These are phyloP conservation scores for Euphorbia celastroides DNA, from an alignment of 441 rosid genomes.

Conservation along the genomic window DNA sequence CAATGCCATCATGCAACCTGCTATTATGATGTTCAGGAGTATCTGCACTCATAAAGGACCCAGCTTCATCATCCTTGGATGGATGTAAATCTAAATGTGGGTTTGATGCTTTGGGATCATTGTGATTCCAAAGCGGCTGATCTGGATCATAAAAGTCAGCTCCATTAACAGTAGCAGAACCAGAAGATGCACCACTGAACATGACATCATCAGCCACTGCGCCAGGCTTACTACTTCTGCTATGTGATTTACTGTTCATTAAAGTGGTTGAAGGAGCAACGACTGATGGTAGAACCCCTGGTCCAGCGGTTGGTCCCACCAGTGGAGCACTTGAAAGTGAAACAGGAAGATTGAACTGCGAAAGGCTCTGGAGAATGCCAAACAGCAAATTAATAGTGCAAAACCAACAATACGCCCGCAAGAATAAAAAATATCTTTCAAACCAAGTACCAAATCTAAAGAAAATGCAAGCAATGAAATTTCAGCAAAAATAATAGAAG, in stretches of 20 bases:
- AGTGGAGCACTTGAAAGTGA: slow-evolving; percentile 77
- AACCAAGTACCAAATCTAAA: slow-evolving; percentile 2
- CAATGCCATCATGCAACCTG: slow-evolving; percentile 32
- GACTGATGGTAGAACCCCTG: slow-evolving; percentile 46
- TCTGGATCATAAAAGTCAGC: slow-evolving; percentile 97
- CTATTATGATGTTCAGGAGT: slow-evolving; percentile 36
- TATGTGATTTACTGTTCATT: slow-evolving; percentile 46
- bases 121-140: slow-evolving; percentile 92
- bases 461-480: neutral
- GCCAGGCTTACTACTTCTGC: slow-evolving; percentile 54
- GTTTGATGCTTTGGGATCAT: slow-evolving; percentile 64
- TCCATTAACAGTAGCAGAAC: slow-evolving; percentile 42
- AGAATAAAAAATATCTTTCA: neutral
- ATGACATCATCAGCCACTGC: slow-evolving; percentile 56
- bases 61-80: slow-evolving; percentile 51
- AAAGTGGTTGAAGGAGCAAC: slow-evolving; percentile 48
- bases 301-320: slow-evolving; percentile 53
- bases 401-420: slow-evolving; percentile 4
- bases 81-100: slow-evolving; percentile 45
- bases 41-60: slow-evolving; percentile 43
- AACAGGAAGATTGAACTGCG: slow-evolving; percentile 97
- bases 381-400: slow-evolving; percentile 21
- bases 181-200: slow-evolving; percentile 52
- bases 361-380: slow-evolving; percentile 74
- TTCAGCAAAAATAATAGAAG: neutral